Conservation (phyloP, 1,139 yeast genomes). For the Wickerhamomyces sp. region DNA sequence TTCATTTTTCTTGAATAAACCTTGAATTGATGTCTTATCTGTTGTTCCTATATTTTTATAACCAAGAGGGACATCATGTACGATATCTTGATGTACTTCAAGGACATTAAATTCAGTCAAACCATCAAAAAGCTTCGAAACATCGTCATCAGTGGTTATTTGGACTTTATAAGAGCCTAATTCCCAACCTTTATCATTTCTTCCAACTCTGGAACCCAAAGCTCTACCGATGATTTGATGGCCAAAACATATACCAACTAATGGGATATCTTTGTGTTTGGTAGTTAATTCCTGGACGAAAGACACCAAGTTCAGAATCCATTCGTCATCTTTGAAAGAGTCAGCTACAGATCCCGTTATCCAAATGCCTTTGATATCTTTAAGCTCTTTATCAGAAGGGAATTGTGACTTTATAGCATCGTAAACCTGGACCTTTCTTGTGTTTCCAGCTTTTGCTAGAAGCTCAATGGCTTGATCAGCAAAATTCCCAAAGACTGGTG, state of each 20-base stretch:
- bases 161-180: constrained; percentile 53
- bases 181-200: constrained; percentile 71
- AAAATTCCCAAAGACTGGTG: constrained; percentile 43
- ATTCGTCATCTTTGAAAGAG: constrained; percentile 47
- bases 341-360: constrained; percentile 66
- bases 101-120: constrained; percentile 37
- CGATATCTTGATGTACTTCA: constrained; percentile 73
- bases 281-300: constrained; percentile 34
- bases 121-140: constrained; percentile 27
- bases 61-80: constrained; percentile 41
- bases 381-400: constrained; percentile 34
- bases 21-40: constrained; percentile 55
- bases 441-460: constrained; percentile 21
- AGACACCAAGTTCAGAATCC: constrained; percentile 49
- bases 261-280: constrained; percentile 28
- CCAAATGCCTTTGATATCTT: constrained; percentile 40
- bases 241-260: constrained; percentile 78
- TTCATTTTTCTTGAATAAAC: constrained; percentile 46
- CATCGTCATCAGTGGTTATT: constrained; percentile 35
- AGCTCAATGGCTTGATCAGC: constrained; percentile 43
- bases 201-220: constrained; percentile 54
- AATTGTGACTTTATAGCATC: constrained; percentile 40
- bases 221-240: constrained; percentile 74
- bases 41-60: constrained; percentile 50
- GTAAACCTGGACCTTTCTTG: constrained; percentile 34